Evolutionary conservation across 1,139 yeast species (phyloP), one percentile per base, ranked within the genome.

Genomic region (Yamadazyma epiphylla): DNA sequence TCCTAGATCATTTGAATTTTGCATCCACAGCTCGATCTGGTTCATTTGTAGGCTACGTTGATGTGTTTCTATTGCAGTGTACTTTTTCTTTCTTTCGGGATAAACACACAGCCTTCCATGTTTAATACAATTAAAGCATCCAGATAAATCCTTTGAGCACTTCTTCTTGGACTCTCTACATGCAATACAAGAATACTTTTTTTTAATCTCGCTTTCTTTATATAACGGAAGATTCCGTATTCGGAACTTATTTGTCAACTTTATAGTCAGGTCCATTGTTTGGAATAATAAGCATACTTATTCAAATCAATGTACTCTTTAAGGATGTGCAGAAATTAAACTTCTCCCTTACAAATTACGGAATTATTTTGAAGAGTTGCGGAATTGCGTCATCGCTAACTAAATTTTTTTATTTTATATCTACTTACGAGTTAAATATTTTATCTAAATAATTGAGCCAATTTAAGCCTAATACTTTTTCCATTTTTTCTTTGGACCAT

Each of bases 91-190:
- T 13, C 15, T 19, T 9, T 21, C 28, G 13, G 8, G 62, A 41
- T 73, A 74, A 13, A 51, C 54, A 46, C 80, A 74, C 3, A 28
- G 29, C 30, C 55, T 63, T 4, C 54, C 51, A 3, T 64, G 60
- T 35, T 55, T 63, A 10, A 33, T 36, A 41, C 80, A 74, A 38
- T 66, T 68, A 7, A 42, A 33, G 39, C 80, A 73, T n/a, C 45
- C 53, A 0, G 77, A 76, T 2, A 53, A 35, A 13, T 60, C 57
- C 39, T 67, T 65, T 3, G 71, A 55, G 43, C 80, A 74, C 41
- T 66, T 69, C 46, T 70, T 71, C 51, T 74, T 73, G 27, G 70
- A 48, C 27, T 60, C 51, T 30, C 77, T 30, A 31, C 51, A 47
- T 19, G 40, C 23, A 5, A 36, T 22, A 35, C 50, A 47, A 4